Evolutionary conservation across 768 basidiomycete species (phyloP), one percentile per base, ranked within the genome.

Genomic region (Paxillus involutus): DNA sequence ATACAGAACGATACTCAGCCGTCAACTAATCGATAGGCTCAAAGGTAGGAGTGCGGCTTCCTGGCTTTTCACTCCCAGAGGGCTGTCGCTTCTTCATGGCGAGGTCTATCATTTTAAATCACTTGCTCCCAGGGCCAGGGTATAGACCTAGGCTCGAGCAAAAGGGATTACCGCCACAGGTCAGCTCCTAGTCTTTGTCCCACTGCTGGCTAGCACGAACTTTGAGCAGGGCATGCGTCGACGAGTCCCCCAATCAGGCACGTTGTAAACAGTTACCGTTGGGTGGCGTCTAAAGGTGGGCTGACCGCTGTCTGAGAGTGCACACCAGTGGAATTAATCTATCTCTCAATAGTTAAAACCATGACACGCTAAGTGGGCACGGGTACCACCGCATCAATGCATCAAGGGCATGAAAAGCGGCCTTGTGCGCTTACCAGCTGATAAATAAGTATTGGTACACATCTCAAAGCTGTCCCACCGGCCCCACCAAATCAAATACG

Each of bases 311-410:
- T 56, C 59, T 16, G 26, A 55, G 42, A 55, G 26, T 26, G 26
- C 26, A 58, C 3, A 32, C 11, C 32, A 32, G 32, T 41, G 39
- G 37, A 42, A 55, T 71, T 62, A 70, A 70, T 70, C 59, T 66
- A 62, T 60, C 68, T 53, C n/a, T 44, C 63, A 59, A 65, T 66
- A 58, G 68, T 46, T 39, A 68, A 55, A 49, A 49, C 46, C 39
- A 42, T 29, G 37, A n/a, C 36, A 39, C 39, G 17, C 30, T 33
- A 2, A 7, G 13, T 46, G 44, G n/a, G 52, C 49, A 45, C 52
- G 49, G 44, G 24, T 33, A 37, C 32, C 44, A 32, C 45, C 43
- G 26, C 26, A 26, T 26, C 26, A 26, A 26, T 26, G 26, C 56
- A 45, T 52, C 58, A 37, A 41, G 10, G 46, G 57, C 50, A 46